These are phyloP conservation scores for Lupinus albus DNA, from an alignment of 306 rosid genomes.

Conservation along the genomic window DNA sequence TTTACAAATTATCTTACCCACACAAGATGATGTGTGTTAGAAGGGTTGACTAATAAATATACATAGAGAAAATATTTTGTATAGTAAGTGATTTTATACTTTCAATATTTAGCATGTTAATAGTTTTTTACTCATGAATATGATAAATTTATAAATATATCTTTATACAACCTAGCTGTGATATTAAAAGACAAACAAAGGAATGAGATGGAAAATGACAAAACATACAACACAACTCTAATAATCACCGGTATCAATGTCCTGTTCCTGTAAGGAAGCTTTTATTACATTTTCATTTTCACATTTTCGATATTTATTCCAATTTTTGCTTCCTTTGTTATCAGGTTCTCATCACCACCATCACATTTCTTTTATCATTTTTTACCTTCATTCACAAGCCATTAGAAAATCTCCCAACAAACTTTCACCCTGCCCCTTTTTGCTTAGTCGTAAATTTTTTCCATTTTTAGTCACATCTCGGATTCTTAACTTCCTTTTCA, in stretches of 20 bases:
- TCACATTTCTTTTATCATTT: background rate
- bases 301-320: slow-evolving; percentile 13
- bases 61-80: too few species aligned
- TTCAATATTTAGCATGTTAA: too few species aligned
- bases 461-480: slow-evolving; percentile 45
- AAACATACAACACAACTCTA: slow-evolving; percentile 5
- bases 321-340: slow-evolving; percentile 34
- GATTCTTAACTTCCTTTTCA: background rate
- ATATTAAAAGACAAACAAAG: too few species aligned
- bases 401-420: slow-evolving; percentile 44
- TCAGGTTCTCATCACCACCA: slow-evolving; percentile 47
- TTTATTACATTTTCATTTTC: slow-evolving; percentile 4
- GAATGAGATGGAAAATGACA: slow-evolving; percentile 15
- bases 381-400: slow-evolving; percentile 47
- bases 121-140: too few species aligned
- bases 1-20: too few species aligned
- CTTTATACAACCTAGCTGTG: too few species aligned
- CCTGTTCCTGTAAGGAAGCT: slow-evolving; percentile 29
- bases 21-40: too few species aligned
- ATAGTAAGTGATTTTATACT: too few species aligned
- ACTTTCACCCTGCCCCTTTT: slow-evolving; percentile 47
- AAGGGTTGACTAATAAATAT: too few species aligned
- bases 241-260: slow-evolving; percentile 28
- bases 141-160: too few species aligned
- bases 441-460: slow-evolving; percentile 16